Percentiles rank a stretch among this genome's conserved stretches.
phyloP scores from a whole-genome alignment of 1,284 basidiomycete genomes.

The Anthracocystis walkeri region DNA sequence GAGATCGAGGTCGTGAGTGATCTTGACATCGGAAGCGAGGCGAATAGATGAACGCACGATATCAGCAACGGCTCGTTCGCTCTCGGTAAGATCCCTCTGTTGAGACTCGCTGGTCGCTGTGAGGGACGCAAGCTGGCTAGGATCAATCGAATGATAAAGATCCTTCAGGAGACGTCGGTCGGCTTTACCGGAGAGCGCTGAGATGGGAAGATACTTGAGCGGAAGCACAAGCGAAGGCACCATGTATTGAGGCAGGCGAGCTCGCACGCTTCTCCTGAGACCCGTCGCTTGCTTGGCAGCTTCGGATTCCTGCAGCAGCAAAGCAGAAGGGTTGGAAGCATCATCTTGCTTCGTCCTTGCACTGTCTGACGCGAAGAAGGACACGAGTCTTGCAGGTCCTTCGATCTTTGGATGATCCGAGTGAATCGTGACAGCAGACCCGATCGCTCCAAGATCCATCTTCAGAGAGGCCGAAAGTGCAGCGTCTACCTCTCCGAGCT shows the following conservation, averaged over 20 bases:
- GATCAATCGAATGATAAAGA: constrained; percentile 37
- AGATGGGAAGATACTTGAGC: constrained; percentile 52
- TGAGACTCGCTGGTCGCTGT: constrained; percentile 5
- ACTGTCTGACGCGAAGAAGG: constrained; percentile 42
- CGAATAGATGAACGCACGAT: constrained; percentile 25
- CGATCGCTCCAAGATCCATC: constrained; percentile 16
- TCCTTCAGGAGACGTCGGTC: constrained; percentile 46
- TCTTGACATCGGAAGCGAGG: constrained; percentile 14
- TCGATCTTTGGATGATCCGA: constrained; percentile 41
- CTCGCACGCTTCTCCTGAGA: constrained; percentile 34
- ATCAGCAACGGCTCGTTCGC: constrained; percentile 41
- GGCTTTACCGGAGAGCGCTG: constrained; percentile 60
- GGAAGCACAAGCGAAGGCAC: constrained; percentile 58
- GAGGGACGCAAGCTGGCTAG: constrained; percentile 1
- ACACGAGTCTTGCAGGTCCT: constrained; percentile 46
- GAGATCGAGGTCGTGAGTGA: constrained; percentile 36
- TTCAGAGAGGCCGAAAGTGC: constrained; percentile 25
- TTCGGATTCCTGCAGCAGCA: constrained; percentile 18
- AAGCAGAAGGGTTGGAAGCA: background rate
- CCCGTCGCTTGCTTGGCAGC: constrained; percentile 6
- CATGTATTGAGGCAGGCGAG: constrained; percentile 60
- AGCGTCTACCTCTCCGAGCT: constrained; percentile 62
- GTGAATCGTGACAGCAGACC: constrained; percentile 43
- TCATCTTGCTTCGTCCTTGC: constrained; percentile 18
- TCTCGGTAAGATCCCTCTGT: constrained; percentile 23